Base-by-base conservation (phyloP, 2,329 filamentous ascomycete genomes). In the Phialophora tarda region DNA sequence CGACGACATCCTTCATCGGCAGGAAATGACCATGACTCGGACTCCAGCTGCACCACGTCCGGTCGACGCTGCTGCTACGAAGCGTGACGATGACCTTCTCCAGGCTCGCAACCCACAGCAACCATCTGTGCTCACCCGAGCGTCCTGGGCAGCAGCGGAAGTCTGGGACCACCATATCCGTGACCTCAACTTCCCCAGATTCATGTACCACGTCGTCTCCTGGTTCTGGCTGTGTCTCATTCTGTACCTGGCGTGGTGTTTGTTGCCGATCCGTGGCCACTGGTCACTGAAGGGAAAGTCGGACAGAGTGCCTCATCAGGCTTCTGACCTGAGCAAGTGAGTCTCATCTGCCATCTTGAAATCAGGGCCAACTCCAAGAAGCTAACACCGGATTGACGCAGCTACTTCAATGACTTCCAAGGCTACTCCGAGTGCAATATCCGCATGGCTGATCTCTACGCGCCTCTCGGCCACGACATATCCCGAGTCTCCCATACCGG, bases 391-490 rank as follows among this genome's bases (percentile, higher is more conserved):
- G 26, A 17, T 30, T 44, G 11, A 28, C 32, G 28, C 62, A 79
- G 77, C 71, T 74, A 77, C 70, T 75, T 80, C 66, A 71, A 65
- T 53, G 70, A 73, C 54, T 80, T 76, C 70, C 68, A 75, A 67
- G 78, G 78, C 47, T 72, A 70, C 66, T 72, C 77, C 58, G 75
- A 79, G 61, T 80, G 78, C 67, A 74, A 74, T 59, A 76, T 80
- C 59, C 73, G 73, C 30, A 77, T 75, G 10, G 59, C 65, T 50
- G 74, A 78, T 54, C 71, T 80, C 34, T 80, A 80, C 66, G 66
- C 66, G 24, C 72, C 74, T 54, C 75, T 76, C 23, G 47, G 53
- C 14, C 55, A 70, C 32, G 58, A 59, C 38, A 65, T 64, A 32
- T 67, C 71, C 11, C 56, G 64, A 54, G 66, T 60, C 10, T 68